Conservation (phyloP, 768 basidiomycete species). For the Collybia sordida region DNA sequence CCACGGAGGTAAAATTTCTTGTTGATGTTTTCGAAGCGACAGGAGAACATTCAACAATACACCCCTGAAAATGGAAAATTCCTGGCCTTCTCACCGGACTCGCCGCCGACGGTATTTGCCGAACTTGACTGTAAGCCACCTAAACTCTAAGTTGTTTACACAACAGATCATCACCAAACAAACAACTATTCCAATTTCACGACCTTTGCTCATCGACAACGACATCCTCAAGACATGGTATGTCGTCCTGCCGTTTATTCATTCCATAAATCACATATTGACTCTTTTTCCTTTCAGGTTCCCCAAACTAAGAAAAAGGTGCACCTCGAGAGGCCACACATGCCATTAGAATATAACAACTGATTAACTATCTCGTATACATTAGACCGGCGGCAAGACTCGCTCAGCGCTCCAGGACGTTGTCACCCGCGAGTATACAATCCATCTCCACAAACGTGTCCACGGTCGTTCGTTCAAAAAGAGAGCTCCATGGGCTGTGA, state of each 20-base stretch:
- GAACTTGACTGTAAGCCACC: conserved; percentile 47
- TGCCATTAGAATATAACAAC: background rate
- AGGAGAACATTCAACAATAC: background rate
- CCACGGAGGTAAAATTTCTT: background rate
- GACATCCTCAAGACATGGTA: conserved; percentile 73
- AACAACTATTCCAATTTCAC: conserved; percentile 20
- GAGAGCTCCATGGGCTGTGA: conserved; percentile 95
- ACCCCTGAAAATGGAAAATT: conserved; percentile 1
- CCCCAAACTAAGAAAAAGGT: conserved; percentile 62
- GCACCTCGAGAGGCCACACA: conserved; percentile 7
- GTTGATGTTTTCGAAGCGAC: background rate
- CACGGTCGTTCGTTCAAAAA: conserved; percentile 96
- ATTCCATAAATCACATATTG: background rate
- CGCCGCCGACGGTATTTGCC: conserved; percentile 28
- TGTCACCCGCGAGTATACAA: conserved; percentile 98
- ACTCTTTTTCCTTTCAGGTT: conserved; percentile 34
- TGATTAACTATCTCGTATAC: conserved; percentile 1
- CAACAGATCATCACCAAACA: conserved; percentile 43
- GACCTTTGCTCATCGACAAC: conserved; percentile 51
- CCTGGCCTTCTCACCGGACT: background rate
- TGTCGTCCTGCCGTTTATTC: conserved; percentile 21
- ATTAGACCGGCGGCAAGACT: conserved; percentile 75
- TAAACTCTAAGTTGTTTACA: conserved; percentile 53
- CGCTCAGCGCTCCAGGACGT: conserved; percentile 98
- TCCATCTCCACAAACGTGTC: conserved; percentile 94